Conservation (phyloP, 1,139 yeast species). For the Diutina mesorugosa region DNA sequence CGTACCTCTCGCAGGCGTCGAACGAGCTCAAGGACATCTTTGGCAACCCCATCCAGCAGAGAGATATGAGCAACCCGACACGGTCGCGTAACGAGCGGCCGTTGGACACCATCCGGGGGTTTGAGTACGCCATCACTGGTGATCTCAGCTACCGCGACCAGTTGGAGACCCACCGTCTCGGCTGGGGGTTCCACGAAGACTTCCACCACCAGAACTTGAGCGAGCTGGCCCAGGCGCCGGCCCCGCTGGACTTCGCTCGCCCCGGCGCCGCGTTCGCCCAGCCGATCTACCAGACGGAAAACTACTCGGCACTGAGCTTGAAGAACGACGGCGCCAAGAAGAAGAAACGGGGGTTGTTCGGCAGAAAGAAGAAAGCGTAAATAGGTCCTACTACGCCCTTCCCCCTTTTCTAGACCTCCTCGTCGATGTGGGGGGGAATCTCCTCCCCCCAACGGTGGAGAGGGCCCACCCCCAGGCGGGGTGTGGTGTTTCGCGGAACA, state of each 20-base stretch:
- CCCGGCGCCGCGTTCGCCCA: slow-evolving; percentile 27
- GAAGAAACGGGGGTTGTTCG: slow-evolving; percentile 59
- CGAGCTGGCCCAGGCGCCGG: slow-evolving; percentile 6
- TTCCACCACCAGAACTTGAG: slow-evolving; percentile 26
- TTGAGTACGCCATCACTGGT: slow-evolving; percentile 89
- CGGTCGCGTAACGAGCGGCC: slow-evolving; percentile 91
- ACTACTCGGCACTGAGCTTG: slow-evolving; percentile 30
- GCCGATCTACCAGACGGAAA: slow-evolving; percentile 52
- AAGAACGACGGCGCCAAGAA: slow-evolving; percentile 23
- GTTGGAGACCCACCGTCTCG: slow-evolving; percentile 62
- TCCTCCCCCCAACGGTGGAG: no score
- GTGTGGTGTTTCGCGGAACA: not conserved
- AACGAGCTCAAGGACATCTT: slow-evolving; percentile 61
- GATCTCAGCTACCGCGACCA: slow-evolving; percentile 67
- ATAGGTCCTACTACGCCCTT: not conserved
- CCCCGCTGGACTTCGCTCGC: slow-evolving; percentile 9
- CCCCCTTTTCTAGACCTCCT: not conserved
- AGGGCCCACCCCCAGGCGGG: not conserved
- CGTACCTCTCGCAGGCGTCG: slow-evolving; percentile 13
- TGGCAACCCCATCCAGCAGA: slow-evolving; percentile 61
- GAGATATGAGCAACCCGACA: slow-evolving; percentile 88
- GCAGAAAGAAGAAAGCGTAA: slow-evolving; percentile 32
- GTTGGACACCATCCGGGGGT: slow-evolving; percentile 81
- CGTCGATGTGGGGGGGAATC: no score
- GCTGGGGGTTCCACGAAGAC: slow-evolving; percentile 58